Conservation (phyloP, 352 stramenopile genomes). For the Phytopythium vexans region DNA sequence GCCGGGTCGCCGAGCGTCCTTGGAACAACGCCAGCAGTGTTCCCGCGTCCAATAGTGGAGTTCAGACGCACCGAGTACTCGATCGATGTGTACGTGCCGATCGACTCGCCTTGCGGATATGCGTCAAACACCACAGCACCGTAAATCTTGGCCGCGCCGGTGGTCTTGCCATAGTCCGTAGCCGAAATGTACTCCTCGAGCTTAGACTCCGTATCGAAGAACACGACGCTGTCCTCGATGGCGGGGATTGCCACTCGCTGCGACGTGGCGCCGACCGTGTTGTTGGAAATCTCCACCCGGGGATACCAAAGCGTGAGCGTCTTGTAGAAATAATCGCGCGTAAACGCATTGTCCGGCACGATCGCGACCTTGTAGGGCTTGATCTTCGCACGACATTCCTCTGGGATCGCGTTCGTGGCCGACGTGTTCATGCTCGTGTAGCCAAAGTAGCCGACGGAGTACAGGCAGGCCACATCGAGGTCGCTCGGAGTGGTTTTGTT, state of each 20-base stretch:
- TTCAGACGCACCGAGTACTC: constrained; percentile 71
- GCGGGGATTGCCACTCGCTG: constrained; percentile 33
- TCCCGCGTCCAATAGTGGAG: constrained; percentile 29
- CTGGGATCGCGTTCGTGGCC: constrained; percentile 31
- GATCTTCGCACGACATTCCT: constrained; percentile 23
- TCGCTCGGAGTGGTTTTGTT: constrained; percentile 8
- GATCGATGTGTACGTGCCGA: constrained; percentile 45
- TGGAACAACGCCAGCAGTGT: constrained; percentile 21
- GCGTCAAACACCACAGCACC: constrained; percentile 60
- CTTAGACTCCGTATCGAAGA: constrained; percentile 43
- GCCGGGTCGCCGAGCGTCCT: constrained; percentile 43
- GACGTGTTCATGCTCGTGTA: constrained; percentile 31
- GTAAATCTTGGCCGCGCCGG: constrained; percentile 45
- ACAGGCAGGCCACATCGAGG: constrained; percentile 16
- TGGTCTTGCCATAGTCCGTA: constrained; percentile 40
- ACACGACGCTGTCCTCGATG: constrained; percentile 57
- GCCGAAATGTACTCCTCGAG: constrained; percentile 43
- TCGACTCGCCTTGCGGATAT: constrained; percentile 27
- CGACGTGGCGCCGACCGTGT: constrained; percentile 5
- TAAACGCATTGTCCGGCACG: constrained; percentile 51
- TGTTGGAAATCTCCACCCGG: constrained; percentile 19
- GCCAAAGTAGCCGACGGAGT: constrained; percentile 24
- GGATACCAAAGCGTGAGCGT: constrained; percentile 56
- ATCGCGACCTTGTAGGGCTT: constrained; percentile 54
- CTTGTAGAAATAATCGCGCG: constrained; percentile 60